phyloP scores from a whole-genome alignment of 805 yeast species.

The Pichia nanzhaoensis region DNA sequence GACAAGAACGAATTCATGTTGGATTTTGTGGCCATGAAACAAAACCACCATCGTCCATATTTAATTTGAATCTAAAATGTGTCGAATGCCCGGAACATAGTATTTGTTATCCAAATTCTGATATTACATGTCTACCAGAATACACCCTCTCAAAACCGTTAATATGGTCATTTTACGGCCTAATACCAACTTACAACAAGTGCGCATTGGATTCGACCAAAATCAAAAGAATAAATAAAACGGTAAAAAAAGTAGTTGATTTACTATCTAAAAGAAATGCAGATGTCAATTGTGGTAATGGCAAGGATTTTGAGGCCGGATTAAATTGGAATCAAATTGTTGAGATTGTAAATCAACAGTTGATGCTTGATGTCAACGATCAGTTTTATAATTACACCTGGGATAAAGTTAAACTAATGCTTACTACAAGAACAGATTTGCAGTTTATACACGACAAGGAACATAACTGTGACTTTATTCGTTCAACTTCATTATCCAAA shows the following conservation, averaged over 20 bases:
- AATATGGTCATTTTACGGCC: conserved; percentile 44
- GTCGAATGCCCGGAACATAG: conserved; percentile 79
- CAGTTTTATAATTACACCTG: conserved; percentile 23
- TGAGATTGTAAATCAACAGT: conserved; percentile 47
- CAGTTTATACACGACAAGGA: background rate
- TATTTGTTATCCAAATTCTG: conserved; percentile 57
- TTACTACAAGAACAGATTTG: conserved; percentile 9
- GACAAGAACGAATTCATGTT: conserved; percentile 53
- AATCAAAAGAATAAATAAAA: conserved; percentile 59
- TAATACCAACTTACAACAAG: conserved; percentile 52
- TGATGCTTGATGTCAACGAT: conserved; percentile 18
- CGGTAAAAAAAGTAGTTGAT: conserved; percentile 59
- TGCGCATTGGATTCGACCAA: conserved; percentile 77
- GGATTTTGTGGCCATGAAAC: conserved; percentile 77
- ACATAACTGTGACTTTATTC: conserved; percentile 11
- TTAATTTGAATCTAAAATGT: conserved; percentile 62
- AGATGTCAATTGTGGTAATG: conserved; percentile 33
- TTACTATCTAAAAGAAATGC: conserved; percentile 71
- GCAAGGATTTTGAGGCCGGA: conserved; percentile 29
- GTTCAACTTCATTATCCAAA: conserved; percentile 26
- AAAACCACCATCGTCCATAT: conserved; percentile 17
- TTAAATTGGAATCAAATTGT: conserved; percentile 60
- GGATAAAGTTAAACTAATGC: conserved; percentile 18
- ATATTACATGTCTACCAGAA: conserved; percentile 68
- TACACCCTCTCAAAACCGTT: conserved; percentile 47